Percentiles rank a stretch among this genome's conserved stretches.
These are phyloP conservation scores for Diutina catenulata DNA, from an alignment of 1,139 yeast genomes.

Conservation along the genomic window DNA sequence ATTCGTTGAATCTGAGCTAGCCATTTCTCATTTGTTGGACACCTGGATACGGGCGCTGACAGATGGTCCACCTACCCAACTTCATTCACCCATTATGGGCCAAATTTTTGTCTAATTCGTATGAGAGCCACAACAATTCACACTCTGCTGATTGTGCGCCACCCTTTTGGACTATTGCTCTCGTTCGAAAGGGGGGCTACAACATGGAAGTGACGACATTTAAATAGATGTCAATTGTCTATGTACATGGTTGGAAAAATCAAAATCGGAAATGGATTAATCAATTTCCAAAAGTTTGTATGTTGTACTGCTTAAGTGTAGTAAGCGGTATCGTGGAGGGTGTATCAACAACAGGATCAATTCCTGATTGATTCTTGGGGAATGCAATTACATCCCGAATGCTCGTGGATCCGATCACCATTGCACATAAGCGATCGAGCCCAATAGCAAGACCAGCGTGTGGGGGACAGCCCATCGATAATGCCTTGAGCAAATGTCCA, in stretches of 20 bases:
- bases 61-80: no score
- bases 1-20: no score
- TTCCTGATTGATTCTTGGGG: conserved; percentile 85
- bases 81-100: no score
- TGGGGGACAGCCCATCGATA: conserved; percentile 92
- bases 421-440: conserved; percentile 85
- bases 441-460: conserved; percentile 97
- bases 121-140: no score
- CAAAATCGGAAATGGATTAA: no score
- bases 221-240: neutral
- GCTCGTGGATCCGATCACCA: conserved; percentile 62
- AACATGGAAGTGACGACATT: no score
- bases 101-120: no score
- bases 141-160: no score
- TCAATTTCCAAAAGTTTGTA: conserved; percentile 11
- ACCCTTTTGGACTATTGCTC: no score
- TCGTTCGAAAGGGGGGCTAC: no score
- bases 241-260: conserved; percentile 3
- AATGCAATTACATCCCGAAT: conserved; percentile 93
- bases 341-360: conserved; percentile 78
- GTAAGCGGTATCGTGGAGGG: conserved; percentile 53
- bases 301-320: conserved; percentile 39
- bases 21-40: no score
- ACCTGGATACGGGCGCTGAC: no score
- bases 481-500: conserved; percentile 76